Evolutionary conservation across 2,329 filamentous ascomycete species (phyloP).

Genomic region (Calcarisporium arbuscula): DNA sequence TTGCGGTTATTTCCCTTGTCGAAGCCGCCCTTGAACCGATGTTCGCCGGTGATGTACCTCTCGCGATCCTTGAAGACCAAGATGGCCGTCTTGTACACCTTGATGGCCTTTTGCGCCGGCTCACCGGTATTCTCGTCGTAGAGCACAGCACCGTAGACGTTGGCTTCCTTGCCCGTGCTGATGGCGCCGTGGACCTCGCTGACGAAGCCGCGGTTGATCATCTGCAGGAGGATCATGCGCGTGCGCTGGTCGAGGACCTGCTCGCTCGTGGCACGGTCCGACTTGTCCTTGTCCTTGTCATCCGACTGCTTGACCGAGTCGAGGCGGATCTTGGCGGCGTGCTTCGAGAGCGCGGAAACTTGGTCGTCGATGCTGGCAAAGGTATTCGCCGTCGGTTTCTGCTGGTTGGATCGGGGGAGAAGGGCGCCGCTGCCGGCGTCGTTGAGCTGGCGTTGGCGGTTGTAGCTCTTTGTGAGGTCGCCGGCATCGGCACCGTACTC

Average conservation of each 20-base stretch:
- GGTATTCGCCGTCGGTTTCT: conserved; percentile 75
- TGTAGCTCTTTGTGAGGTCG: conserved; percentile 82
- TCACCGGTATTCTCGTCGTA: conserved; percentile 47
- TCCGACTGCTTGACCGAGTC: conserved; percentile 52
- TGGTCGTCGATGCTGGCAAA: conserved; percentile 79
- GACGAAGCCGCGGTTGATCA: conserved; percentile 87
- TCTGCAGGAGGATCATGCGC: conserved; percentile 89
- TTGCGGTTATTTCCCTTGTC: conserved; percentile 92
- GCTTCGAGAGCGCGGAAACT: conserved; percentile 73
- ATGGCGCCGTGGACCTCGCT: conserved; percentile 92
- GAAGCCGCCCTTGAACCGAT: conserved; percentile 82
- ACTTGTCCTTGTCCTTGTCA: conserved; percentile 71
- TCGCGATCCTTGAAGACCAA: conserved; percentile 97
- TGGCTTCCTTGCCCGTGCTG: conserved; percentile 95
- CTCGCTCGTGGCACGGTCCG: conserved; percentile 87
- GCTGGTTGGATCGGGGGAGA: conserved; percentile 67
- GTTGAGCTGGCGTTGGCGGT: conserved; percentile 69
- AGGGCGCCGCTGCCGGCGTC: conserved; percentile 33
- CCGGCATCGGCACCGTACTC: conserved; percentile 52
- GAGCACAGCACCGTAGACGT: conserved; percentile 86
- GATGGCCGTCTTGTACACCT: conserved; percentile 98
- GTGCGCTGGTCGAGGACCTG: conserved; percentile 92
- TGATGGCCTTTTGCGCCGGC: conserved; percentile 76
- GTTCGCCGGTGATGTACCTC: conserved; percentile 91
- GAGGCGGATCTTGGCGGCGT: conserved; percentile 79